These are phyloP conservation scores for Backusella morwellensis DNA, from an alignment of 192 early-diverging fungal species.

Conservation along the genomic window DNA sequence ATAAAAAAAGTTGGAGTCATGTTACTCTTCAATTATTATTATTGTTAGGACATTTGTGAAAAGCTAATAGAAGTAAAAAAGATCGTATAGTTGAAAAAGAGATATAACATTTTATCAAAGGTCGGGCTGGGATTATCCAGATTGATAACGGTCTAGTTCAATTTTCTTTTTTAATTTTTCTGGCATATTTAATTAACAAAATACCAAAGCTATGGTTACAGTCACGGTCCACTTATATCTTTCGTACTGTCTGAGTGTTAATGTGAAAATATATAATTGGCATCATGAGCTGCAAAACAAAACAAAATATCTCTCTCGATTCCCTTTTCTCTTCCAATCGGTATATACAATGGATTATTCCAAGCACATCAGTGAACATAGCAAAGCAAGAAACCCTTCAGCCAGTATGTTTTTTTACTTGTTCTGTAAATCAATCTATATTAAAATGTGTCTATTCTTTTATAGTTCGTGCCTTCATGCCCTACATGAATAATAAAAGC, in stretches of 20 bases:
- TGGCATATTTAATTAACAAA: no score
- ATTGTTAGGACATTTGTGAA: no score
- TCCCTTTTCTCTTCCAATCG: neutral
- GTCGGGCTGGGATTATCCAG: no score
- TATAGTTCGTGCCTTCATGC: conserved; percentile 36
- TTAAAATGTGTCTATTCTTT: neutral
- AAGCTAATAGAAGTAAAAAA: no score
- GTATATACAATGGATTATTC: conserved; percentile 31
- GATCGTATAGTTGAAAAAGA: no score
- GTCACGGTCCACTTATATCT: neutral
- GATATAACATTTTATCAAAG: no score
- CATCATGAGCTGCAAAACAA: neutral
- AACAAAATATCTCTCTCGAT: neutral
- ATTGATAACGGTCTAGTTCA: no score
- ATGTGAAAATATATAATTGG: neutral
- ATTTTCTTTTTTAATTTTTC: no score
- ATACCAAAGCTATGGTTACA: no score
- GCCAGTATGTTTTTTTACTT: conserved; percentile 34
- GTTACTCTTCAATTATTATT: no score
- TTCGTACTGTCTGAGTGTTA: neutral
- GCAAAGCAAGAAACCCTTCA: conserved; percentile 42
- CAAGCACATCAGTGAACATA: conserved; percentile 38
- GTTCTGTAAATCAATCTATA: neutral
- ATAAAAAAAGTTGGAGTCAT: no score
- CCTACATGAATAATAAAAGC: conserved; percentile 19